Evolutionary conservation across 1,284 basidiomycete genomes (phyloP), one percentile per base, ranked within the genome.

Genomic region (Chiua sp.): DNA sequence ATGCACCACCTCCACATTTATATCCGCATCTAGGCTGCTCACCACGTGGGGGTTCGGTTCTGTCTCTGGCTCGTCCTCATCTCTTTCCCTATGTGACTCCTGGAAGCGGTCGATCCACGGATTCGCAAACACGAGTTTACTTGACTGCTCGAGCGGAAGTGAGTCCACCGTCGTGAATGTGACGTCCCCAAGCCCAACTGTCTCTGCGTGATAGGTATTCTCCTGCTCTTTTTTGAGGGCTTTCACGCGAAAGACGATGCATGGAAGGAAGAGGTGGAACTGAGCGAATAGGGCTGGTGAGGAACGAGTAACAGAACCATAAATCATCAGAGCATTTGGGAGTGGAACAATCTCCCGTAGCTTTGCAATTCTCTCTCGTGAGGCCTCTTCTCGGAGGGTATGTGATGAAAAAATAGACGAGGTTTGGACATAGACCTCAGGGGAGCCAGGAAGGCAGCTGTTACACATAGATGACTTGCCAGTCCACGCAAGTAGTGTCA

Each of bases 401-500:
- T 51, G 61, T 68, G 42, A 64, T 56, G 3, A 65, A 44, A 28
- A 67, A 39, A 39, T 20, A 2, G 16, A 16, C 5, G 37, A 39
- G 55, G 1, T 47, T 20, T 44, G 42, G 6, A 10, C n/a, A 22
- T 44, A 44, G 22, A 15, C 42, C 20, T 3, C 12, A 11, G 42
- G 42, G 2, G 42, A 44, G 16, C 32, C 26, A 2, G 64, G 64
- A 1, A 64, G 22, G 18, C n/a, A 60, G 49, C 60, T 69, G 28
- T 67, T 54, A 18, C 65, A 67, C 16, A 33, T 39, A 2, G 65
- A 69, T 22, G 68, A 22, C 6, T 51, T 37, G 37, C 68, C 65
- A 7, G 42, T 3, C 65, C 68, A 69, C 51, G 65, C 65, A 5
- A 67, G 56, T 8, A 67, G 62, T 4, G 56, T 57, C 7, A 39